Evolutionary conservation across 352 stramenopile genomes (phyloP).

Genomic region (Blastocystis sp.): DNA sequence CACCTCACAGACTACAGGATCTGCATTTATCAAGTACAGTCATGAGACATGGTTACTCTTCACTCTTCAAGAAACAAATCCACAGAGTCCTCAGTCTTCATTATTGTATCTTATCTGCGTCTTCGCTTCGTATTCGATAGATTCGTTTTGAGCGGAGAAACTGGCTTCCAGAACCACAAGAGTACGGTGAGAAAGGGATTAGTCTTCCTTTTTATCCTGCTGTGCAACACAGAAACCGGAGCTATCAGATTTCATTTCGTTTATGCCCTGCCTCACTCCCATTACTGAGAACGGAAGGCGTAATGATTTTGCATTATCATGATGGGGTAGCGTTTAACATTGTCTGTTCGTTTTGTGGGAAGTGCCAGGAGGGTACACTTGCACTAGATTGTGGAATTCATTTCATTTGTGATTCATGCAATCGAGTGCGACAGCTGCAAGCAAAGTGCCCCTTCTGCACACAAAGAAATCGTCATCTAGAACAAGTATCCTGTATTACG

Average conservation of each 20-base stretch:
- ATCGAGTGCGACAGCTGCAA: neutral
- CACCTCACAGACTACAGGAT: too few species aligned
- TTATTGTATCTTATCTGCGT: neutral
- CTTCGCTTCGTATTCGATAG: neutral
- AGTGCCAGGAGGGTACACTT: neutral
- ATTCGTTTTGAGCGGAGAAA: neutral
- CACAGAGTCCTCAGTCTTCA: too few species aligned
- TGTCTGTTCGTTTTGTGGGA: conserved; percentile 52
- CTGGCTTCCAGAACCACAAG: too few species aligned
- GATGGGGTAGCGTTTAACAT: conserved; percentile 3
- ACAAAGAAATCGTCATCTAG: neutral
- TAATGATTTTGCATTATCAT: neutral
- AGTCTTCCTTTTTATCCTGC: too few species aligned
- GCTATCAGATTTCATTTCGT: too few species aligned
- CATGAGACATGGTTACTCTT: too few species aligned
- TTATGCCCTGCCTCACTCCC: conserved; percentile 43
- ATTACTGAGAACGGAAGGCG: conserved; percentile 52
- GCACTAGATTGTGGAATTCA: conserved; percentile 46
- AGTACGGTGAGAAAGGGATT: too few species aligned
- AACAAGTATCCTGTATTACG: too few species aligned
- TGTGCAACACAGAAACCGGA: too few species aligned
- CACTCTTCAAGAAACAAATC: too few species aligned
- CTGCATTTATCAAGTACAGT: too few species aligned
- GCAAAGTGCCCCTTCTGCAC: conserved; percentile 14
- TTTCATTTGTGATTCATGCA: conserved; percentile 32